Base-by-base conservation (phyloP, 805 yeast species). In the Teunomyces gatunensis region DNA sequence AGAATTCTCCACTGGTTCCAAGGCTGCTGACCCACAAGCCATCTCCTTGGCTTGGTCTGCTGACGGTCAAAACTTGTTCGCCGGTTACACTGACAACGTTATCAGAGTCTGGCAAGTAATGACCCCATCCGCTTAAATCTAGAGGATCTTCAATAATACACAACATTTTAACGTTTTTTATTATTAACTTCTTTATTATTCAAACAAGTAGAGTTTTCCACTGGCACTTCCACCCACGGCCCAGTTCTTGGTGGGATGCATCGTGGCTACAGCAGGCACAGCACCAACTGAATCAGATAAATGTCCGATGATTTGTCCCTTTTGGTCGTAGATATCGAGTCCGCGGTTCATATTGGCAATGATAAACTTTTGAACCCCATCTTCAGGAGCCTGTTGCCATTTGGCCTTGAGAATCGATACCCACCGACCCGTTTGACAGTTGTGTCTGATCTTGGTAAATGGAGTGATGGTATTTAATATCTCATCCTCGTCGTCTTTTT, bases 61-160 rank as follows among this genome's bases (percentile, higher is more conserved):
- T 77, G 99, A 94, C 69, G 99, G 99, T 76, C 98, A 92, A 84
- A 89, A 87, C 87, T 84, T 94, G 79, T 94, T 89, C 75, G 96
- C 98, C 68, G 99, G 99, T 84, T 94, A 94, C 97, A 91, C 97
- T 71, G 99, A 94, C 80, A 89, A 89, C 84, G 84, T 87, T 74
- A 92, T 94, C 84, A 92, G 99, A 83, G 99, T 94, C 78, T 94
- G 99, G 99, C 98, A 94, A 86, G 97, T 94, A 68, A 94, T 94
- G 98, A 89, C 95, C 79, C 78, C 85, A 59, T 73, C 77, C 54
- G 76, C 77, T 67, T 73, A 73, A 64, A 47, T 50, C 20, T 6
- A 21, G 25, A 21, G 25, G 25, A 21, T 18, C 20, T 18, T 18
- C 20, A 18, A 18, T 18, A 18, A 18, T 18, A 18, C 20, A 18